These are phyloP conservation scores for Escovopsis sp. DNA, from an alignment of 2,329 filamentous ascomycete species.

Conservation along the genomic window DNA sequence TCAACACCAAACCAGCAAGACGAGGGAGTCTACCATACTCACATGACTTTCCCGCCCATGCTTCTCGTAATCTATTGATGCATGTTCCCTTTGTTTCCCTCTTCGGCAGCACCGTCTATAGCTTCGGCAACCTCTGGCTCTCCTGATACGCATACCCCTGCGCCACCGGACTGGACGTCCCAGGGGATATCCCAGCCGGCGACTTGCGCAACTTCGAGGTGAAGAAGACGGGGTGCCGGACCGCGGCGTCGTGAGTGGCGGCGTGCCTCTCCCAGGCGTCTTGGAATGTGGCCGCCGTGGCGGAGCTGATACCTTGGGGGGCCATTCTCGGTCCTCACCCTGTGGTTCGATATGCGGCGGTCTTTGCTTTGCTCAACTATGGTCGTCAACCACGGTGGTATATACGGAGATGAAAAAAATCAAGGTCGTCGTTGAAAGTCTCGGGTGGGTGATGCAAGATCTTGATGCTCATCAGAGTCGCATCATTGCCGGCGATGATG, in stretches of 20 bases:
- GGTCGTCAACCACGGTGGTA: not conserved
- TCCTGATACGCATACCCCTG: conserved; percentile 47
- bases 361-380: not conserved
- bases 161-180: conserved; percentile 34
- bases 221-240: conserved; percentile 64
- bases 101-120: no score
- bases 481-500: not conserved
- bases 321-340: not conserved
- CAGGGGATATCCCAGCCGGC: conserved; percentile 23
- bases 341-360: not conserved
- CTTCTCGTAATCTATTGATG: not conserved
- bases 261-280: conserved; percentile 14
- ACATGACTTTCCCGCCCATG: no score
- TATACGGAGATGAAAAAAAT: not conserved
- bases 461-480: not conserved
- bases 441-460: not conserved
- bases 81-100: not conserved
- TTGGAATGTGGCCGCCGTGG: conserved; percentile 9
- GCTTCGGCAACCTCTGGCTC: conserved; percentile 11
- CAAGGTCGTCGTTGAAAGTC: not conserved
- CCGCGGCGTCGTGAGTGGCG: conserved; percentile 37
- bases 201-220: conserved; percentile 45
- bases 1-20: no score
- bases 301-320: not conserved
- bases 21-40: no score